phyloP scores from a whole-genome alignment of 495 filamentous ascomycete species.

The Thozetella sp. region DNA sequence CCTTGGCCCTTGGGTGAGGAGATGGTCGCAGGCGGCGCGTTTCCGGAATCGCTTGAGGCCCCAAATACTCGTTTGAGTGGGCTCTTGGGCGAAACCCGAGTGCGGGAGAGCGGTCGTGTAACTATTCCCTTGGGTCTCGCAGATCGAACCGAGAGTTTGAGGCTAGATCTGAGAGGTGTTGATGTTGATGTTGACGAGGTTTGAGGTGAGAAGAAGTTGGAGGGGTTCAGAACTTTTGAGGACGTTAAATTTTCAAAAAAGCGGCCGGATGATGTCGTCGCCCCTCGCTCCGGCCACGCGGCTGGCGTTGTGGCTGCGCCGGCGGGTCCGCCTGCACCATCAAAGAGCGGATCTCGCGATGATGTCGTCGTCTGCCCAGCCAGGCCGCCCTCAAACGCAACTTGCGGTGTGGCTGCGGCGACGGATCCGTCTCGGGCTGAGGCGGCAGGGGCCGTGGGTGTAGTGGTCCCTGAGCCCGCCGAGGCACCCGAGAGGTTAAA shows the following conservation, averaged over 20 bases:
- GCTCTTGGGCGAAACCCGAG: constrained; percentile 69
- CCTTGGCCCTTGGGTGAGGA: constrained; percentile 33
- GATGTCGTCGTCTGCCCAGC: not conserved
- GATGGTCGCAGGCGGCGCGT: constrained; percentile 53
- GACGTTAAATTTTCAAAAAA: not conserved
- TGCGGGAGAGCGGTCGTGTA: constrained; percentile 43
- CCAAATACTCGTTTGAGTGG: constrained; percentile 75
- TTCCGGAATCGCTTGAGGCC: constrained; percentile 70
- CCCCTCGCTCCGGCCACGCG: not conserved
- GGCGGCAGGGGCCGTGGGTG: constrained; percentile 8
- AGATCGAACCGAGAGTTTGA: constrained; percentile 56
- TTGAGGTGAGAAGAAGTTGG: constrained; percentile 27
- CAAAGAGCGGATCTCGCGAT: not conserved
- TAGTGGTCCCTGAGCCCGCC: not conserved
- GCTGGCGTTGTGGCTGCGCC: not conserved
- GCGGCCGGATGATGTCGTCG: not conserved
- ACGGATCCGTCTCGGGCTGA: not conserved
- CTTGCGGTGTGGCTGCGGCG: not conserved
- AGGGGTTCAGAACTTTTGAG: constrained; percentile 11
- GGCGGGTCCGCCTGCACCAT: not conserved
- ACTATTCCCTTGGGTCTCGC: constrained; percentile 44
- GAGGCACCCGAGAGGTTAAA: constrained; percentile 55
- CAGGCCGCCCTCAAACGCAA: not conserved
- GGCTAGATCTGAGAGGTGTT: constrained; percentile 41
- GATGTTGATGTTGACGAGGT: constrained; percentile 23